Evolutionary conservation across 108 stramenopile genomes (phyloP), one percentile per base, ranked within the genome.

Genomic region (Chaetoceros muelleri): DNA sequence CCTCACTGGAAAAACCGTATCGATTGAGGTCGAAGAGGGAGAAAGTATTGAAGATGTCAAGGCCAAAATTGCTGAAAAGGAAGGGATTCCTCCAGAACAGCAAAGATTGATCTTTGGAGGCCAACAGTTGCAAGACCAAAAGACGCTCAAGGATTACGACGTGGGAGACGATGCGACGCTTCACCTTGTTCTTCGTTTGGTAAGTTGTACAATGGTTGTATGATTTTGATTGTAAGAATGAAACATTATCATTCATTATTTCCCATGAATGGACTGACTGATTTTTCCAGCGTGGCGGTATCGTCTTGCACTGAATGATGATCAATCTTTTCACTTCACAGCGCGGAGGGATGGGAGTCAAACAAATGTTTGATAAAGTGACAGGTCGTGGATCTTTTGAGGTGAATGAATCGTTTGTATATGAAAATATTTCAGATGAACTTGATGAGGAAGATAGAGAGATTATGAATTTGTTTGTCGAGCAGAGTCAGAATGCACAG

Each of bases 11-110:
- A 97, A 95, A 69, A 95, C 93, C 16, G 90, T 95, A 10, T 82
- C 92, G n/a, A 85, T 97, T 18, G 96, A 95, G 67, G 92, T 95
- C 20, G 96, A 97, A 66, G 93, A 94, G 57, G 96, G 91, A 24
- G 96, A 97, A 75, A 89, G 90, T 17, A 95, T 97, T 58, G 96
- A 97, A 70, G 93, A 92, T 57, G 87, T 97, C 53, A 97, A 97
- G 80, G 90, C 94, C 8, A 97, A 97, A 62, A 97, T 97, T 64
- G 72, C 91, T 10, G 94, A 97, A 69, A 97, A 95, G 65, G 96
- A 97, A 72, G 96, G 96, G 17, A 94, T 97, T 56, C 96, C 96
- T 22, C 74, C 93, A 17, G 96, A 95, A 53, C 96, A 97, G 66
- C 96, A 97, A 60, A 73, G 94, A 44, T 73, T 95, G 19, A 97